Evolutionary conservation across 2,329 filamentous ascomycete species (phyloP), one percentile per base, ranked within the genome.

Genomic region (Nemania sp.): DNA sequence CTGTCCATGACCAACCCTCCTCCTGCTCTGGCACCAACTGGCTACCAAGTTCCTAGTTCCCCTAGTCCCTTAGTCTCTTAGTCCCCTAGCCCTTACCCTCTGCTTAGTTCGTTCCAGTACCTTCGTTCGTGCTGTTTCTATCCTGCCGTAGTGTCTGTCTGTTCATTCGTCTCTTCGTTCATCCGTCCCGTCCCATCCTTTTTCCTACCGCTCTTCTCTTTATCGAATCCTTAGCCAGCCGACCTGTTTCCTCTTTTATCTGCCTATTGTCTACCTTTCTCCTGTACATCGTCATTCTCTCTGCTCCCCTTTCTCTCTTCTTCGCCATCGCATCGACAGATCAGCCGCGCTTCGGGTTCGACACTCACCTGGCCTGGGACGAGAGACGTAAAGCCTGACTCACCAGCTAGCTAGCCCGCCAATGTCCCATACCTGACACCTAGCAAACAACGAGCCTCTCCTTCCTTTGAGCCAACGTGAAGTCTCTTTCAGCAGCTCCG

Each of bases 211-310:
- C 66, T 68, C 67, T 67, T 68, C 69, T 63, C 57, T 69, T 69
- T 69, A 67, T 67, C 67, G 65, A 65, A 69, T 66, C 68, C 70
- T 57, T 62, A 58, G 56, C 65, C 65, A 64, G 53, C 60, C 57
- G 59, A 57, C 64, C 62, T 64, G 63, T 51, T 63, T 65, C 60
- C 57, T 63, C 57, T 65, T 61, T 59, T 59, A 65, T 54, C 60
- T 64, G 34, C 50, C 58, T 65, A 29, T 64, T 63, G 64, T 63
- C 61, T 59, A 63, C 67, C 67, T 69, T 71, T 68, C 70, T 72
- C 71, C 71, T 71, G 68, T 62, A 70, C 70, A 68, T 68, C 69
- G 71, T 73, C 70, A 67, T 67, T 74, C 71, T 66, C 71, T 73
- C 4, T n/a, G 65, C 67, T 69, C 68, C 69, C 15, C 68, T 68